phyloP scores from a whole-genome alignment of 495 filamentous ascomycete genomes.

The Annulohypoxylon bovei region DNA sequence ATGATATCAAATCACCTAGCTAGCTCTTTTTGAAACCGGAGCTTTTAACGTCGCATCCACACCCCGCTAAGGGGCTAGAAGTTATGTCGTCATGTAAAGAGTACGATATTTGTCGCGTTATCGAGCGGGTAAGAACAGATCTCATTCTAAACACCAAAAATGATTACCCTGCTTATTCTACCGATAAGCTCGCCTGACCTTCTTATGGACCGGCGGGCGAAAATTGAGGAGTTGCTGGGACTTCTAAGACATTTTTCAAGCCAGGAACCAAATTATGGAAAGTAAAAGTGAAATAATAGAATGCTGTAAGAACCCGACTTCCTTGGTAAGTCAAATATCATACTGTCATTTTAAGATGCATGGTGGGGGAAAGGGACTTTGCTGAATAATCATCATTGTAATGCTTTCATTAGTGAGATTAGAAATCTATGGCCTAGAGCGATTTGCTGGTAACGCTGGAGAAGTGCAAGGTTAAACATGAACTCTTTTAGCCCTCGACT shows the following conservation, averaged over 20 bases:
- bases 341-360: neutral
- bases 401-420: constrained; percentile 10
- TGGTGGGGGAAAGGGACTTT: neutral
- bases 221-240: too few species aligned
- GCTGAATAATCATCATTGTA: neutral
- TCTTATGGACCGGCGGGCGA: too few species aligned
- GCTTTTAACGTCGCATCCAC: constrained; percentile 15
- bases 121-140: neutral
- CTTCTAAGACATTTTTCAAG: too few species aligned
- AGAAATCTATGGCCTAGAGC: constrained; percentile 27
- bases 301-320: too few species aligned
- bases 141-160: too few species aligned
- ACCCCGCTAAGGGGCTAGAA: constrained; percentile 42
- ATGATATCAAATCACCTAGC: constrained; percentile 10
- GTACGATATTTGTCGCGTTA: neutral
- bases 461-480: constrained; percentile 13
- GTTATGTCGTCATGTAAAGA: constrained; percentile 11
- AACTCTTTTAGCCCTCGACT: constrained; percentile 49
- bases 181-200: neutral
- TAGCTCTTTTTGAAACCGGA: constrained; percentile 35
- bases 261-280: too few species aligned
- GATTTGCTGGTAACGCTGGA: constrained; percentile 15
- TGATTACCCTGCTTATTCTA: too few species aligned
- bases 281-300: too few species aligned
- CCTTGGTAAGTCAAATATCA: neutral